Percentiles rank a stretch among this genome's conserved stretches.
Conservation (phyloP, 129 eudicot genomes). For the Lactuca saligna region DNA sequence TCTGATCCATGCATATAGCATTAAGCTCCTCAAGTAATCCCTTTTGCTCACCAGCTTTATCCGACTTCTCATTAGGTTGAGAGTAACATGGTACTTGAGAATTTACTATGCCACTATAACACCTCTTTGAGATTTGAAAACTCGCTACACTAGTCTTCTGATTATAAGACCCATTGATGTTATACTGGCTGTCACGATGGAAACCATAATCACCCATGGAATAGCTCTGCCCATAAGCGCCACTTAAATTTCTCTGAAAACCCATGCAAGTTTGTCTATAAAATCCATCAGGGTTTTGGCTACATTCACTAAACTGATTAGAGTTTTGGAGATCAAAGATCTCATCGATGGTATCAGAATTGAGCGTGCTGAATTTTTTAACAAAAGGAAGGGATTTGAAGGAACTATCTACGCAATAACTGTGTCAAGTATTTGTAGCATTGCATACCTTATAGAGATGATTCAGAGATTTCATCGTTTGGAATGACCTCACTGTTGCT, state of each 20-base stretch:
- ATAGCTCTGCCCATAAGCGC: neutral
- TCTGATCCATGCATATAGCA: neutral
- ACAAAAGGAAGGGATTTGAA: too few relatives aligned
- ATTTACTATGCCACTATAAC: too few relatives aligned
- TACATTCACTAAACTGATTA: neutral
- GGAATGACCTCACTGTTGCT: too few relatives aligned
- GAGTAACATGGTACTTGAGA: neutral
- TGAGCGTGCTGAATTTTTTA: too few relatives aligned
- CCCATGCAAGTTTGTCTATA: neutral
- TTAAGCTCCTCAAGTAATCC: neutral
- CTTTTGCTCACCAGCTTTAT: neutral
- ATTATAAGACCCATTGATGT: neutral
- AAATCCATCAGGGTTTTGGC: conserved; percentile 23
- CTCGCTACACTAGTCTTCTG: conserved; percentile 1
- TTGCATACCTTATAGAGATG: too few relatives aligned
- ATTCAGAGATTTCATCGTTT: too few relatives aligned
- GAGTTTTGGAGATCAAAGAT: too few relatives aligned
- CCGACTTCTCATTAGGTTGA: too few relatives aligned
- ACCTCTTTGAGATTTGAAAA: neutral
- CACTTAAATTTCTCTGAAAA: neutral
- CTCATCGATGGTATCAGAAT: too few relatives aligned
- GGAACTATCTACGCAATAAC: too few relatives aligned
- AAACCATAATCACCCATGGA: too few relatives aligned
- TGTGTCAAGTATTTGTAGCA: too few relatives aligned
- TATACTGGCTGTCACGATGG: neutral